Percentiles rank a stretch among this genome's conserved stretches.
phyloP scores from a whole-genome alignment of 202 grass and related monocot genomes.

The Setaria viridis region DNA sequence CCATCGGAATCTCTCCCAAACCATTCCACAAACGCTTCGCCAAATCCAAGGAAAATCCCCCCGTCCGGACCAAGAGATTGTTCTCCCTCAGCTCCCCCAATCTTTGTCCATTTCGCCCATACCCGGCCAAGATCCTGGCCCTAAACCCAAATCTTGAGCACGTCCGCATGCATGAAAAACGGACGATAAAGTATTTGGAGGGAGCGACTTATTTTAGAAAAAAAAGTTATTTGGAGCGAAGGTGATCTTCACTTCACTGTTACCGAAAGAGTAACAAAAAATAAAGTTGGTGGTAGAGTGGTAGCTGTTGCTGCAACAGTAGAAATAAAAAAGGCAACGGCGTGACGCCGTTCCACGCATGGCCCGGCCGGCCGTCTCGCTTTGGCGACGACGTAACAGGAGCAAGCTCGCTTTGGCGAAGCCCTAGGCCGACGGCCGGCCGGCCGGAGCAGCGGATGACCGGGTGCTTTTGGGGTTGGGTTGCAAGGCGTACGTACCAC shows the following conservation, averaged over 20 bases:
- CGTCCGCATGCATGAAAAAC: background rate
- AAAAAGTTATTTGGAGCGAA: background rate
- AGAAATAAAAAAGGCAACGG: background rate
- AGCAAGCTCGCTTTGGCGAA: constrained; percentile 44
- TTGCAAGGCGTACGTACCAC: background rate
- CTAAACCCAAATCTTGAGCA: background rate
- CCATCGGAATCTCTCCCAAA: constrained; percentile 53
- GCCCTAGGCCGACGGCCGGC: constrained; percentile 27
- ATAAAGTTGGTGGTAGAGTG: too few species aligned
- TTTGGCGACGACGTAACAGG: constrained; percentile 26
- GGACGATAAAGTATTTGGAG: background rate
- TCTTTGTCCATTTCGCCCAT: constrained; percentile 45
- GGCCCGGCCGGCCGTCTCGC: background rate
- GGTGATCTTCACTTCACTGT: background rate
- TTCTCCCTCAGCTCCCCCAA: background rate
- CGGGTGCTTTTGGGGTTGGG: constrained; percentile 3
- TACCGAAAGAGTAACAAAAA: background rate
- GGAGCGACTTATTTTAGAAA: background rate
- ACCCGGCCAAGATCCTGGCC: constrained; percentile 34
- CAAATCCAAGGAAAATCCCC: constrained; percentile 57
- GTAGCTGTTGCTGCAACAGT: constrained; percentile 12
- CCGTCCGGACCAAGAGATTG: constrained; percentile 26
- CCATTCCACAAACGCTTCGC: background rate
- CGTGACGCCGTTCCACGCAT: background rate
- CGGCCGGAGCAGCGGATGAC: background rate